Base-by-base conservation (phyloP, 257 asterid species). In the Osmanthus fragrans region DNA sequence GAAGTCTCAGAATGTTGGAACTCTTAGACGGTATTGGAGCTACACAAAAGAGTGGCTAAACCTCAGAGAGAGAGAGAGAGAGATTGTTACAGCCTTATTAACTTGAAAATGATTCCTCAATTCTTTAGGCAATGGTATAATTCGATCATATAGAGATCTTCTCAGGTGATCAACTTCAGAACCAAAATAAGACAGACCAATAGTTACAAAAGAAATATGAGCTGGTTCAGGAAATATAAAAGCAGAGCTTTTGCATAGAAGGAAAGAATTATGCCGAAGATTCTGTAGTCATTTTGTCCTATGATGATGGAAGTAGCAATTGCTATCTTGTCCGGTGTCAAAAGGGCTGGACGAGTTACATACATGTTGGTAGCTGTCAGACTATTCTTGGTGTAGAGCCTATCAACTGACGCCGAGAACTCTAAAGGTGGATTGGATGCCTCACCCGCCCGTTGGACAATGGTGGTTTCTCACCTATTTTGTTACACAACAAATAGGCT, bases 1-100 rank as follows among this genome's bases (percentile, higher is more conserved):
- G 99, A 94, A 79, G 94, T 90, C 86, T 89, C 93, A 60, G 91
- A 87, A 81, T 93, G 97, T 84, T 91, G 97, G 88, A 95, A 93
- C 84, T 93, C 96, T 73, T 74, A 7, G 96, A 87, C 51, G 98
- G 97, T 71, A 82, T 78, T 7, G 96, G 90, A 75, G 97, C 97
- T 21, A 85, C 82, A 72, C 81, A 82, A 78, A 95, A 79, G 42
- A 79, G 80, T 49, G 96, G 94, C 98, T 95, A 76, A 75, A 23
- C 9, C 3, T 0, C 3, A 1, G 32, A 76, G 77, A 78, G 30
- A 68, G 51, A 65, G 73, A 32, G 71, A 47, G 21, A 71, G 47
- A 12, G 37, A 64, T 73, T 37, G 29, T 42, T 25, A 67, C 19
- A 29, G 32, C 1, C 95, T 88, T 80, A 81, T 88, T 91, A 84